These are phyloP conservation scores for Suhomyces sp. DNA, from an alignment of 805 yeast species.

Conservation along the genomic window DNA sequence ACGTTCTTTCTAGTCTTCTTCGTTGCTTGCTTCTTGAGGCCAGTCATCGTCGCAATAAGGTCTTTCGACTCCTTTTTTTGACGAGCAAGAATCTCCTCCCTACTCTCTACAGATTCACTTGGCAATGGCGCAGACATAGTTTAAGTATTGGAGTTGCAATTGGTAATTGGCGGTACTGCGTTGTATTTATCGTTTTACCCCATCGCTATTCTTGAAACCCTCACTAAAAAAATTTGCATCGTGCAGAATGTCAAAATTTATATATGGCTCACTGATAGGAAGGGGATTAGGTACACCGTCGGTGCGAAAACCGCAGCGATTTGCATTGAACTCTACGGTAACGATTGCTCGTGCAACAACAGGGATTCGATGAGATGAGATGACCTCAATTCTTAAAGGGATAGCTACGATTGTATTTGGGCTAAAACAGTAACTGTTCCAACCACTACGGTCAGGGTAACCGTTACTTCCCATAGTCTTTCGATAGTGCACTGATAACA, in stretches of 20 bases:
- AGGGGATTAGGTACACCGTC: background rate
- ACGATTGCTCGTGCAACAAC: background rate
- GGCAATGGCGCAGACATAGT: background rate
- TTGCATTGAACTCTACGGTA: background rate
- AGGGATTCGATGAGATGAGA: background rate
- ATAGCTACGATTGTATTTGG: background rate
- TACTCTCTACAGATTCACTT: background rate
- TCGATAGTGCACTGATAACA: background rate
- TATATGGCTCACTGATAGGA: background rate
- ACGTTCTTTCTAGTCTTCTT: constrained; percentile 75
- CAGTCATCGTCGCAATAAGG: constrained; percentile 62
- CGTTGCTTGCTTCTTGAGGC: constrained; percentile 78
- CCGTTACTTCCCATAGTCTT: background rate
- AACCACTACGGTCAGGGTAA: background rate
- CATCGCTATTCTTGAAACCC: background rate
- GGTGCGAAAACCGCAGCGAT: background rate
- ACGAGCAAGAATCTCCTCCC: constrained; percentile 51
- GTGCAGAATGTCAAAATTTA: background rate
- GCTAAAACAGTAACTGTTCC: background rate
- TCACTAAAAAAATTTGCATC: background rate
- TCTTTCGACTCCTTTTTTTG: constrained; percentile 72
- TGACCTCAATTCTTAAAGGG: background rate
- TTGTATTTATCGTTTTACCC: background rate
- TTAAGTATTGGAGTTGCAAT: background rate
- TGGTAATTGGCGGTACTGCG: background rate